These are phyloP conservation scores for Coprinopsis marcescibilis DNA, from an alignment of 768 basidiomycete genomes.

Conservation along the genomic window DNA sequence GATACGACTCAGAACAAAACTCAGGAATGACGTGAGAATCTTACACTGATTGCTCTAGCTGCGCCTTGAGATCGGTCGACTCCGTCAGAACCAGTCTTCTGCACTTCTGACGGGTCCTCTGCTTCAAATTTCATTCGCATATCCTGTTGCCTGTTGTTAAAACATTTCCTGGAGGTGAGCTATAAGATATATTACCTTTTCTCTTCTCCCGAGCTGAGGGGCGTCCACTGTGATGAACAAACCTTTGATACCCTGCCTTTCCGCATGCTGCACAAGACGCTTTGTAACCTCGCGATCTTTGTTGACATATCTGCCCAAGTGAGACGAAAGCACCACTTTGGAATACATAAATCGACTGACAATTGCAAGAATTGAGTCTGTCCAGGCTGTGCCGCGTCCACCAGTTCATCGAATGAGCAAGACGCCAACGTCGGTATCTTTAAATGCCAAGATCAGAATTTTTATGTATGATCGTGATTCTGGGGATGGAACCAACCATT, in stretches of 20 bases:
- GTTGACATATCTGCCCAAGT: slow-evolving; percentile 71
- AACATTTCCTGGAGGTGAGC: neutral
- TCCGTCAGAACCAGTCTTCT: slow-evolving; percentile 42
- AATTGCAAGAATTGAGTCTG: slow-evolving; percentile 88
- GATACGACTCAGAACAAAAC: neutral
- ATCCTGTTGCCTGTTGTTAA: slow-evolving; percentile 38
- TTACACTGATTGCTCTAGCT: slow-evolving; percentile 85
- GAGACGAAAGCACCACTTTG: neutral
- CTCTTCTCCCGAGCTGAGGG: slow-evolving; percentile 89
- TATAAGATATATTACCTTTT: slow-evolving; percentile 46
- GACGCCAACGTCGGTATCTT: slow-evolving; percentile 95
- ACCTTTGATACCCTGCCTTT: slow-evolving; percentile 83
- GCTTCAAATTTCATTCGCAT: slow-evolving; percentile 97
- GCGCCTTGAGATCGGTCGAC: slow-evolving; percentile 88
- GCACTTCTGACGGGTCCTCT: slow-evolving; percentile 56
- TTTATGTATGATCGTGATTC: neutral
- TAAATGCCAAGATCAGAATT: neutral
- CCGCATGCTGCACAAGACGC: slow-evolving; percentile 85
- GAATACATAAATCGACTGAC: slow-evolving; percentile 28
- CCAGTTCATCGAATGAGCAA: slow-evolving; percentile 92
- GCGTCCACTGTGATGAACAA: slow-evolving; percentile 98
- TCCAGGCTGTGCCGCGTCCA: slow-evolving; percentile 75
- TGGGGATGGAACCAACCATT: slow-evolving; percentile 28
- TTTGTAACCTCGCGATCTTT: slow-evolving; percentile 82
- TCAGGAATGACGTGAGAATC: slow-evolving; percentile 16